Evolutionary conservation across 2,329 filamentous ascomycete genomes (phyloP), one percentile per base, ranked within the genome.

Genomic region (Calonectria pteridis): DNA sequence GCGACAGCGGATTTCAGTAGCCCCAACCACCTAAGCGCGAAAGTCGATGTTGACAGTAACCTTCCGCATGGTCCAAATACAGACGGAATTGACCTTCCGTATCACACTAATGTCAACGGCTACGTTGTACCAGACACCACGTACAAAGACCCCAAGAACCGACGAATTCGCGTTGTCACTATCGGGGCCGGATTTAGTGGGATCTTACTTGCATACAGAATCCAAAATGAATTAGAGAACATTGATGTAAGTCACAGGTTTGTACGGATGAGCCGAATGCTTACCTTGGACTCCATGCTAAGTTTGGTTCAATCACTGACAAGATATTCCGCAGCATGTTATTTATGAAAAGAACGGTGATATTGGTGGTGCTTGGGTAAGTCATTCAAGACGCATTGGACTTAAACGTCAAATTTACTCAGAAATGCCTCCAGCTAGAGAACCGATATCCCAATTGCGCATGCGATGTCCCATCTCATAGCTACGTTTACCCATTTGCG

Each of bases 61-160:
- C 55, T 59, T 20, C 55, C 55, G 18, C 55, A 40, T 40, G 55
- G 55, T 20, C 55, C 55, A 16, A 59, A 59, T 14, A 59, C 55
- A 2, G 55, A 59, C 23, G 55, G 55, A 37, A 59, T 59, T 3
- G 55, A 59, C 33, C 33, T 59, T 26, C 55, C 55, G 23, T 59
- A 59, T 28, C 55, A 59, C 23, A 59, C 55, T 13, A 59, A 59
- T 18, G n/a, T 28, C 13, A 13, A 59, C 1, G 55, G 55, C 9
- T 59, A 59, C n/a, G 23, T 28, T 18, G 55, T 59, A 18, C 55
- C 55, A 1, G 55, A 59, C 11, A 59, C 6, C 23, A 59, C 55
- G 13, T 59, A 59, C 55, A 59, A 40, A 23, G 55, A 59, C 33
- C 55, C 55, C n/a, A 59, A 59, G n/a, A 59, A 59, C 20, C 31